Evolutionary conservation across 1,139 yeast genomes (phyloP).

Genomic region (Kodamaea plutei): DNA sequence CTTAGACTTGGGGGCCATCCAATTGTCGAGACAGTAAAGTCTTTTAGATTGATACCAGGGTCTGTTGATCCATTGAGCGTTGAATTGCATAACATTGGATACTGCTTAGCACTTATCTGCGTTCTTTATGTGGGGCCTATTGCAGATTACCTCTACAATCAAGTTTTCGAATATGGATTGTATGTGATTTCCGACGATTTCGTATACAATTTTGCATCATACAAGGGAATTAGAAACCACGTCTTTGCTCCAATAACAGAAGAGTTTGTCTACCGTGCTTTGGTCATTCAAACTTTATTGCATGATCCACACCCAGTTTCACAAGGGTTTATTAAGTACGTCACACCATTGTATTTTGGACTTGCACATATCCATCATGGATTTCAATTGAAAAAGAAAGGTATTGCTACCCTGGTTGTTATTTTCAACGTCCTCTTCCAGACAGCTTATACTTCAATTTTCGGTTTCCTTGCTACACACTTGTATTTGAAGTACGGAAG

Average conservation of each 20-base stretch:
- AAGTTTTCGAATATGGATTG: slow-evolving; percentile 5
- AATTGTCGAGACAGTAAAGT: slow-evolving; percentile 11
- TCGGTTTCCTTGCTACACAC: slow-evolving; percentile 72
- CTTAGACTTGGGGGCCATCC: slow-evolving; percentile 3
- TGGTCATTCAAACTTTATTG: slow-evolving; percentile 33
- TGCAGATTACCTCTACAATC: slow-evolving; percentile 30
- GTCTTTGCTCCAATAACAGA: slow-evolving; percentile 85
- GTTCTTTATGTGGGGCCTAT: slow-evolving; percentile 60
- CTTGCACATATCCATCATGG: slow-evolving; percentile 92
- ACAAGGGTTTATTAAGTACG: slow-evolving; percentile 3
- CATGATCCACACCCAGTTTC: slow-evolving; percentile 4
- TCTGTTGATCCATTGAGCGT: slow-evolving; percentile 17
- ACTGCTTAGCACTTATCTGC: slow-evolving; percentile 29
- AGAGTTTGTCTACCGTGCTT: slow-evolving; percentile 73
- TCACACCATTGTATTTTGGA: slow-evolving; percentile 75
- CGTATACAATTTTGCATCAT: slow-evolving; percentile 23
- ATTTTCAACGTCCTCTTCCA: slow-evolving; percentile 51
- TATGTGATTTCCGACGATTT: slow-evolving; percentile 13
- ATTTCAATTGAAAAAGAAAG: slow-evolving; percentile 41
- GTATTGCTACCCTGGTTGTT: slow-evolving; percentile 28
- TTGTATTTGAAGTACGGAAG: slow-evolving; percentile 51
- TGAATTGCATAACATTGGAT: slow-evolving; percentile 23
- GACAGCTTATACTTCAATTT: slow-evolving; percentile 65
- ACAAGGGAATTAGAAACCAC: slow-evolving; percentile 60
- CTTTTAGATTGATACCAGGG: slow-evolving; percentile 30